phyloP scores from a whole-genome alignment of 2,329 filamentous ascomycete genomes.

The Balansia obtecta region DNA sequence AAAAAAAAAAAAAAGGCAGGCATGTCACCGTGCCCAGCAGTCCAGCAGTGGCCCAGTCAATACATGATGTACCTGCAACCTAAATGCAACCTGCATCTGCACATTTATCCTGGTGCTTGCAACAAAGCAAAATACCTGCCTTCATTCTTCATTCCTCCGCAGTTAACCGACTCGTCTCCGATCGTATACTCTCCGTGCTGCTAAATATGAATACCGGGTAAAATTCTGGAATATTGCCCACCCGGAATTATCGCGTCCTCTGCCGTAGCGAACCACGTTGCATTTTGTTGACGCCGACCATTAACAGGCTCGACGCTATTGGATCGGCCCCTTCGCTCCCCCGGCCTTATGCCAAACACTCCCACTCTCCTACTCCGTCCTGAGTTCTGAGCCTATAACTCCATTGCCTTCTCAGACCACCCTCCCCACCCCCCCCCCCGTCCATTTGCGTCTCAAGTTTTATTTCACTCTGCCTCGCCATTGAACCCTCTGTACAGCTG shows the following conservation, averaged over 20 bases:
- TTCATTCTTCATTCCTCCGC: too few species aligned
- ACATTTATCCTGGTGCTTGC: too few species aligned
- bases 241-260: conserved; percentile 1
- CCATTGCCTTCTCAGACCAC: neutral
- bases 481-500: neutral
- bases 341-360: neutral
- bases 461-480: neutral
- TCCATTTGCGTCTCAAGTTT: neutral
- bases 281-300: neutral
- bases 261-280: neutral
- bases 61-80: too few species aligned
- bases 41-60: too few species aligned
- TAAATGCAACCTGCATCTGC: too few species aligned
- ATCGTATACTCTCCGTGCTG: too few species aligned
- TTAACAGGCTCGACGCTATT: neutral
- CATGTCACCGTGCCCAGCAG: too few species aligned
- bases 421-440: too few species aligned
- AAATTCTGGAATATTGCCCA: neutral
- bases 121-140: too few species aligned
- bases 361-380: neutral
- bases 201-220: neutral
- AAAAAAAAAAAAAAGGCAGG: too few species aligned
- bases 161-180: too few species aligned
- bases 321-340: neutral
- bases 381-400: neutral